Evolutionary conservation across 805 yeast genomes (phyloP), one percentile per base, ranked within the genome.

Genomic region (Candida caryicola): DNA sequence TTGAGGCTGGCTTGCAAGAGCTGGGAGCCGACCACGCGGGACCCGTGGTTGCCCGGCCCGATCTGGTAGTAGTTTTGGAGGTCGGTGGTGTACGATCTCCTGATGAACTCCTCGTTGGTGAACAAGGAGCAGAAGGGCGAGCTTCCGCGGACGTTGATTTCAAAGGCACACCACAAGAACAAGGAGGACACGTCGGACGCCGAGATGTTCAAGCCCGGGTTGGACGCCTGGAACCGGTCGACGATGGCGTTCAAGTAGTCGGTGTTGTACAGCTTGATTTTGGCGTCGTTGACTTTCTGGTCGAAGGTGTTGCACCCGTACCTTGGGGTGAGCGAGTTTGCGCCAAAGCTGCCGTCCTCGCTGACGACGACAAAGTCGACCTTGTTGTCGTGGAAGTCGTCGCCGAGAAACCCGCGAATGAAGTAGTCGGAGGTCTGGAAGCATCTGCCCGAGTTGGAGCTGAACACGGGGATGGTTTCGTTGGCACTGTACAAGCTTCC

Each of bases 371-470:
- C 50, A 18, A 56, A 63, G 13, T 69, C 60, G 23, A 55, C 54
- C 18, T 55, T 41, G 4, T 41, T 47, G 13, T 67, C 55, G 4
- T 35, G 29, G 51, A 63, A 69, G 40, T 66, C 60, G 36, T 64
- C 65, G 8, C 75, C 74, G 47, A 77, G 64, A 57, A 82, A 81
- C 0, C 86, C 88, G 46, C 73, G 62, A 7, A 81, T 77, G 52
- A 81, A 81, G 50, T 66, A 62, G 18, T 65, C 55, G 5, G 84
- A 76, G 27, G 83, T 74, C 42, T 73, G 77, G 41, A 71, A 69
- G 23, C 77, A 76, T 44, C 88, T 69, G 42, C 73, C 70, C 31
- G 75, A 72, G 34, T 75, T 75, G 10, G 82, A 72, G 4, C 79
- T 55, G 52, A 79, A 82, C 25, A 82, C 64, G 5, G 77, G 79